Percentiles rank a stretch among this genome's conserved stretches.
These are phyloP conservation scores for Carex pumila DNA, from an alignment of 176 grass and related monocot species.

Conservation along the genomic window DNA sequence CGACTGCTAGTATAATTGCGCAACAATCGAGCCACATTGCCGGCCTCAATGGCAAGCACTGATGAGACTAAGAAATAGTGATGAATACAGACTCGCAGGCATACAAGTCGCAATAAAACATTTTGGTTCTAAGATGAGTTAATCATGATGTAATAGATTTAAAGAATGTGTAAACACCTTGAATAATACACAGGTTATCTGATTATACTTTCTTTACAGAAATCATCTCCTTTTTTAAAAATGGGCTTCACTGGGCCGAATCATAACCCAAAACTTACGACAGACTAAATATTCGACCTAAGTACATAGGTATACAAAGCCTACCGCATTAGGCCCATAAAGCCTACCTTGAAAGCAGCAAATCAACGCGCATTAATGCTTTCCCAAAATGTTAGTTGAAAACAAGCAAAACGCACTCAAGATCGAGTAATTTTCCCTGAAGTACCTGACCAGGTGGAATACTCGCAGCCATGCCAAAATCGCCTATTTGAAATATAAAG, in stretches of 20 bases:
- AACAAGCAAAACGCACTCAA: not conserved
- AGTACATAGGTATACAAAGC: not conserved
- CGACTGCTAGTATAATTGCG: slow-evolving; percentile 33
- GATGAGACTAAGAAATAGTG: not conserved
- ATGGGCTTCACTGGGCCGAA: not conserved
- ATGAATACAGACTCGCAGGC: not conserved
- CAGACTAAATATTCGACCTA: not conserved
- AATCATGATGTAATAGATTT: not conserved
- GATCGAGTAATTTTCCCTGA: no score
- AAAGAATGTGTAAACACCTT: not conserved
- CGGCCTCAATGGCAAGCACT: not conserved
- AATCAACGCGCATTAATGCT: not conserved
- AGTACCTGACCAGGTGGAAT: no score
- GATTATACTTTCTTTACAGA: not conserved
- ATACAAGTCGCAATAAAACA: not conserved
- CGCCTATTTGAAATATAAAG: no score
- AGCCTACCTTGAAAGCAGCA: not conserved
- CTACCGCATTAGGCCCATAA: not conserved
- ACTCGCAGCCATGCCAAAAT: no score
- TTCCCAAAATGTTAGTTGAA: not conserved
- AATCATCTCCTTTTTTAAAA: not conserved
- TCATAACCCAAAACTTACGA: not conserved
- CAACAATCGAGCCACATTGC: slow-evolving; percentile 36
- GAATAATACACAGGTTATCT: not conserved
- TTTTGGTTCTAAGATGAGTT: not conserved